Evolutionary conservation across 108 stramenopile genomes (phyloP), one percentile per base, ranked within the genome.

Genomic region (Cyclotella choctawhatcheeana): DNA sequence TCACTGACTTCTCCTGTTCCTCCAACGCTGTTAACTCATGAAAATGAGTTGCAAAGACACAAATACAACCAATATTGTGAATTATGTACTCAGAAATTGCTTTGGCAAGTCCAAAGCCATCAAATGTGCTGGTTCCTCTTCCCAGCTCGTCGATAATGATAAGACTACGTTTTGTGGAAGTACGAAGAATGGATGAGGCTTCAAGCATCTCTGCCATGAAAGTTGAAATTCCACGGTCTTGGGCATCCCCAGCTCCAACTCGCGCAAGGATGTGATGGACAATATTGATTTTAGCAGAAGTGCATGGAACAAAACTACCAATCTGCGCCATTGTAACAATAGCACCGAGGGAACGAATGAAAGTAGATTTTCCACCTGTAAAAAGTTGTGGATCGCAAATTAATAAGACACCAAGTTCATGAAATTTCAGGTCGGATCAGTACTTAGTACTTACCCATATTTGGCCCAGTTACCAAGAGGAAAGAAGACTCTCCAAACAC

Each of bases 181-280:
- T 91, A 40, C 88, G 81, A 25, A 98, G 70, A 67, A 99, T 99
- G 27, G 87, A 82, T 12, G 93, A 85, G 14, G 99, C 93, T 78
- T 99, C 99, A 16, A 98, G 71, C 99, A 99, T 99, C 82, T 99
- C 99, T 30, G 97, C 97, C 98, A 99, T 98, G 73, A 99, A 99
- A 27, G 99, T 99, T 40, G 94, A 96, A 51, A 98, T 94, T 21
- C 98, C 98, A 20, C 89, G 79, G 45, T 98, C 93, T 77, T 97
- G 97, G 6, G 84, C 79, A 71, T 99, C 99, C 0, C 97, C 97
- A 6, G 99, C 98, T 22, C 98, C 98, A 0, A 99, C 96, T 2
- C 98, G 88, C 1, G 95, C 95, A 26, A 97, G 76, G 43, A 99
- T 83, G 67, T 91, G 76, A 74, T 99, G 97, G 4, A 96, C 83